Conservation (phyloP, 2,329 filamentous ascomycete genomes). For the Trichoderma afroharzianum region DNA sequence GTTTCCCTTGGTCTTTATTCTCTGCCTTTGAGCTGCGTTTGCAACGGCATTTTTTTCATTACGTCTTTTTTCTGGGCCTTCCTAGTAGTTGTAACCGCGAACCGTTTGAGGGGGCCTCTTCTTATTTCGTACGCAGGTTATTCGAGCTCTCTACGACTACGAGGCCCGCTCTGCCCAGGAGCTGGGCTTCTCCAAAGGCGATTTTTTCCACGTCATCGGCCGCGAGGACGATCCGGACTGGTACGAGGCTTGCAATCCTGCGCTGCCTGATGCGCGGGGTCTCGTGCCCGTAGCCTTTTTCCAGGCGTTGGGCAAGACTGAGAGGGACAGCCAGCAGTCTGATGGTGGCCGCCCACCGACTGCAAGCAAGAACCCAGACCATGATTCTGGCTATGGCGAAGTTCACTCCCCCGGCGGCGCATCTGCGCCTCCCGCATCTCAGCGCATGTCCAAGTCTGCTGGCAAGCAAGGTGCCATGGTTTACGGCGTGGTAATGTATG, state of each 20-base stretch:
- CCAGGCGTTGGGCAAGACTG: slow-evolving; percentile 85
- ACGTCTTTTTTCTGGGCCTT: slow-evolving; percentile 18
- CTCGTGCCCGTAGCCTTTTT: slow-evolving; percentile 94
- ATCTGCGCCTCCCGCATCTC: slow-evolving; percentile 30
- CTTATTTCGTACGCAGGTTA: slow-evolving; percentile 61
- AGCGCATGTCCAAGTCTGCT: slow-evolving; percentile 48
- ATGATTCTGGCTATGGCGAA: slow-evolving; percentile 79
- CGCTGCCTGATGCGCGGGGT: slow-evolving; percentile 79
- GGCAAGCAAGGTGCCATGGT: slow-evolving; percentile 74
- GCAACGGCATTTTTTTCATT: slow-evolving; percentile 15
- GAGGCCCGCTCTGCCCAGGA: slow-evolving; percentile 72
- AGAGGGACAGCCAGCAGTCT: slow-evolving; percentile 79
- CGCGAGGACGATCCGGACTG: slow-evolving; percentile 92
- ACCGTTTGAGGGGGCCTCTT: background rate
- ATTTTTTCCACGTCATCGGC: slow-evolving; percentile 97
- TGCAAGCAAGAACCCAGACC: slow-evolving; percentile 61
- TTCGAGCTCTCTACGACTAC: slow-evolving; percentile 94
- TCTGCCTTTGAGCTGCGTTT: background rate
- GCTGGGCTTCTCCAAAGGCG: slow-evolving; percentile 87
- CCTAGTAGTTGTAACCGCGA: background rate
- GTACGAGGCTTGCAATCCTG: slow-evolving; percentile 98
- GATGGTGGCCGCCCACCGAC: slow-evolving; percentile 48
- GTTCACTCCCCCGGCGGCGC: slow-evolving; percentile 12
- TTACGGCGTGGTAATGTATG: slow-evolving; percentile 94
- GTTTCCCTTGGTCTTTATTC: background rate